A percentile compares a stretch with the other conserved stretches of the same genome.
Evolutionary conservation across 23 red algal genomes (phyloP).

Genomic region (Gracilaria gracilis): DNA sequence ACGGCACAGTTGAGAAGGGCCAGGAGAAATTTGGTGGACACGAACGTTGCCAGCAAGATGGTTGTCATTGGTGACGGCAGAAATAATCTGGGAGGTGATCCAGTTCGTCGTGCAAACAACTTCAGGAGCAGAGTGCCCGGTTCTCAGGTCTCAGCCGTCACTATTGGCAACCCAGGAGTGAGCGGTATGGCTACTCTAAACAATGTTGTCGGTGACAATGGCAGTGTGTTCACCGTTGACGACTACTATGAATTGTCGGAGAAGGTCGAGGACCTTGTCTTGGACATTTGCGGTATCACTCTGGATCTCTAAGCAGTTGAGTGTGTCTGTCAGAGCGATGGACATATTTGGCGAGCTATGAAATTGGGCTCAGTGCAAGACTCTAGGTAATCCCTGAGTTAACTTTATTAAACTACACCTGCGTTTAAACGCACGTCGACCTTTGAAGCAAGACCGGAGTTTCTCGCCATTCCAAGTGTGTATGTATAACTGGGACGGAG

Average conservation of each 20-base stretch:
- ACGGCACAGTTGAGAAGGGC: neutral
- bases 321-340: no score
- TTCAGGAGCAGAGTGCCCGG: neutral
- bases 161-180: neutral
- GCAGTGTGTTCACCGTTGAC: neutral
- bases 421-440: no score
- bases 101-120: neutral
- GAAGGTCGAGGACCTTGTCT: neutral
- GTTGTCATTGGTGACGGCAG: constrained; percentile 19
- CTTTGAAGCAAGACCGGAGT: no score
- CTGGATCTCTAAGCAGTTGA: no score
- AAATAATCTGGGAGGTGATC: constrained; percentile 9
- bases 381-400: no score
- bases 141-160: neutral
- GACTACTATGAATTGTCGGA: constrained; percentile 8
- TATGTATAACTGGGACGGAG: no score
- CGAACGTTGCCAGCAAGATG: neutral
- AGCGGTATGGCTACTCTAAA: neutral
- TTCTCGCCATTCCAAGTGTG: no score
- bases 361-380: no score
- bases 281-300: constrained; percentile 9
- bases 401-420: no score
- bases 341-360: no score
- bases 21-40: no score
- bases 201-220: neutral